A percentile compares a stretch with the other conserved stretches of the same genome.
Conservation (phyloP, 2,329 filamentous ascomycete genomes). For the Venturia carpophila region DNA sequence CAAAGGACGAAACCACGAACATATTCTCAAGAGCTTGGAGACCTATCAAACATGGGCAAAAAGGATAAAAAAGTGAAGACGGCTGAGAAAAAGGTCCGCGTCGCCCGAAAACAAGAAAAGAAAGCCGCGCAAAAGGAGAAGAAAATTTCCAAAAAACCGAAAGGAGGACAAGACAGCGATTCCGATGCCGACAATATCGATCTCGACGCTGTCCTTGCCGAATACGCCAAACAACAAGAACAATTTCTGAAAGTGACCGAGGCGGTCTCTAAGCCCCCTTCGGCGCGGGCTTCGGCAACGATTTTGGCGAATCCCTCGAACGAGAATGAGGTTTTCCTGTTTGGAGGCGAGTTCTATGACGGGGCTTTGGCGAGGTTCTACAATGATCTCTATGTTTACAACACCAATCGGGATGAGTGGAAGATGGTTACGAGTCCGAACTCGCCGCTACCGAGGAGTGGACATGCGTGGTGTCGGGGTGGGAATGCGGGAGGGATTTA, state of each 20-base stretch:
- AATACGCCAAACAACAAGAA: constrained; percentile 86
- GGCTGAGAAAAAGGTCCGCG: constrained; percentile 47
- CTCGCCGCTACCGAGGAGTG: constrained; percentile 78
- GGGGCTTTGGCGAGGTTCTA: constrained; percentile 70
- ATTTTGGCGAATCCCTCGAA: constrained; percentile 80
- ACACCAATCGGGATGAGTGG: constrained; percentile 85
- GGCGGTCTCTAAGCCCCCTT: constrained; percentile 61
- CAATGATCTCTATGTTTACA: constrained; percentile 59
- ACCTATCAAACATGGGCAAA: constrained; percentile 38
- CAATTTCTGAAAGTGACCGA: constrained; percentile 93
- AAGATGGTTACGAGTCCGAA: constrained; percentile 84
- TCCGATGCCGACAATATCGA: constrained; percentile 90
- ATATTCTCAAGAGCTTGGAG: constrained; percentile 13
- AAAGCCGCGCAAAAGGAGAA: constrained; percentile 71
- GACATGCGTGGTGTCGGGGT: constrained; percentile 89
- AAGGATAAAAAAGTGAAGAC: constrained; percentile 48
- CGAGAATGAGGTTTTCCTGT: constrained; percentile 79
- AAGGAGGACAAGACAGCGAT: constrained; percentile 54
- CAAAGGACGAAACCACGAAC: background rate
- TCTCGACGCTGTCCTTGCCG: constrained; percentile 83
- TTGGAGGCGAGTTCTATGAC: constrained; percentile 94
- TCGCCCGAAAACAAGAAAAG: constrained; percentile 71
- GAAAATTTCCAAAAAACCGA: constrained; percentile 61
- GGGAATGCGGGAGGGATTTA: constrained; percentile 81
- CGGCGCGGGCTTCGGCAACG: constrained; percentile 69